Base-by-base conservation (phyloP, 164 flowering plant genomes). In the Platanus orientalis region DNA sequence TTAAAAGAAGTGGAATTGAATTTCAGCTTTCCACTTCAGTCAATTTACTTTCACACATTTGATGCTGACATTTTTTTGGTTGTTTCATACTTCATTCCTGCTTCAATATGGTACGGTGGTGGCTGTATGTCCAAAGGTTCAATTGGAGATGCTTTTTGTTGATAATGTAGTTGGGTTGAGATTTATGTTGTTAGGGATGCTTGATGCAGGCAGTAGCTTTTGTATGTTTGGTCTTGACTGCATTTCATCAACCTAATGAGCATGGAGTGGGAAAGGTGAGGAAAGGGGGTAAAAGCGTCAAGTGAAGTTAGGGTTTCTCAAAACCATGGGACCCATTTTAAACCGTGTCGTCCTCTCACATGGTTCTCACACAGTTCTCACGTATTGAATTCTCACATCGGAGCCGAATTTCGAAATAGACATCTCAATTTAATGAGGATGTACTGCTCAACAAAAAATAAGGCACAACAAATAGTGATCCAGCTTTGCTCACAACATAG, bases 91-190 rank as follows among this genome's bases (percentile, higher is more conserved):
- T 65, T 30, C 67, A 13, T 27, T 77, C 54, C 64, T 85, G 65
- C 81, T 73, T 72, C 81, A 79, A 20, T 71, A 65, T 80, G 99
- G 99, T 45, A 60, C 67, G 12, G 12, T 95, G 36, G 64, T 72
- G 63, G 45, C 71, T 42, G 49, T 67, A 52, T 92, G 91, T 90
- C 98, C 99, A 28, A 76, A 57, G 62, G 83, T 95, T 75, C 66
- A 69, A 23, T 55, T 95, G 80, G 98, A 95, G 79, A 84, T 92
- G 77, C 87, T 95, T 73, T 81, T 90, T 75, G 83, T 95, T 44
- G 96, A 95, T 76, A 83, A 80, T 61, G 34, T 64, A 51, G 78
- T 73, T 66, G 98, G 97, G 13, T 56, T 95, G 74, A 82, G 86
- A 75, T 81, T 81, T 74, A 71, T 88, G 19, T 58, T 81, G 62